Conservation (phyloP, 1,139 yeast species). For the Geotrichum candidum region DNA sequence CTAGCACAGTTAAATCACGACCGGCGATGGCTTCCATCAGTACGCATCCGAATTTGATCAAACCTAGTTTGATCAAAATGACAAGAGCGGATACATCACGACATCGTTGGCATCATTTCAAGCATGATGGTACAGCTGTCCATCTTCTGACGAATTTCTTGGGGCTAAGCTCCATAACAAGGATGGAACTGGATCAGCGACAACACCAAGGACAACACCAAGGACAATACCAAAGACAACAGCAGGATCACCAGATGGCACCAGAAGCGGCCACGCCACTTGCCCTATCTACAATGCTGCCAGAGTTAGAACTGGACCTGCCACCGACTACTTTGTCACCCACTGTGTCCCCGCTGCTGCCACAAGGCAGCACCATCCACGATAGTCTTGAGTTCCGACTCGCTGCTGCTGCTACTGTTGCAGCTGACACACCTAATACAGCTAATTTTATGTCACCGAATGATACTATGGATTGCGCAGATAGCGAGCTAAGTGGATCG, state of each 20-base stretch:
- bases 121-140: not conserved
- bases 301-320: not conserved
- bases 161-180: not conserved
- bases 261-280: not conserved
- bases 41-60: not conserved
- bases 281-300: not conserved
- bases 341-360: not conserved
- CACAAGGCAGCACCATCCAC: not conserved
- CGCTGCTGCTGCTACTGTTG: not conserved
- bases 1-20: not conserved
- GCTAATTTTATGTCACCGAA: not conserved
- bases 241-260: not conserved
- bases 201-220: too few relatives aligned
- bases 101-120: not conserved
- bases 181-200: not conserved
- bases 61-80: not conserved
- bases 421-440: not conserved
- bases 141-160: not conserved
- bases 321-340: not conserved
- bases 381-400: not conserved
- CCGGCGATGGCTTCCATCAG: not conserved
- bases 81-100: not conserved
- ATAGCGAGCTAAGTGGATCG: not conserved
- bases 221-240: not conserved
- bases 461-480: not conserved